Percentiles rank a stretch among this genome's conserved stretches.
phyloP scores from a whole-genome alignment of 1,284 basidiomycete species.

The Exobasidium rhododendri region DNA sequence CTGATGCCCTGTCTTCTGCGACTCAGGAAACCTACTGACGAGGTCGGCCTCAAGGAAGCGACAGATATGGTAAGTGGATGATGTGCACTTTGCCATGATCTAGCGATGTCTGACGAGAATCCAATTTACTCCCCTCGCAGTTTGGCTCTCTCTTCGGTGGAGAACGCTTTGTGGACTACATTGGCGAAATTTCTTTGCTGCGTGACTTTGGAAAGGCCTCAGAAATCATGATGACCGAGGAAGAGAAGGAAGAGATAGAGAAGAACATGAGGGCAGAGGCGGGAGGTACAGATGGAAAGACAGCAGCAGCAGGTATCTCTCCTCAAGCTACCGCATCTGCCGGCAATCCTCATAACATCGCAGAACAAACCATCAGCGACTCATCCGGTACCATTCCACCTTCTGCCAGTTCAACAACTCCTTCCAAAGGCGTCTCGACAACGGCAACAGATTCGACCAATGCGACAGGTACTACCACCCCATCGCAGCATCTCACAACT shows the following conservation, averaged over 20 bases:
- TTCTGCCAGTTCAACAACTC: slow-evolving; percentile 33
- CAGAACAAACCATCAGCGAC: slow-evolving; percentile 25
- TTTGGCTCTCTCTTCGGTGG: slow-evolving; percentile 55
- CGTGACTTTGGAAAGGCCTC: slow-evolving; percentile 55
- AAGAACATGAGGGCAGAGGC: slow-evolving; percentile 54
- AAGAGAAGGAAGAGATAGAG: slow-evolving; percentile 84
- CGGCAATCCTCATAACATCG: slow-evolving; percentile 16
- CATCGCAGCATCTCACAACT: slow-evolving; percentile 24
- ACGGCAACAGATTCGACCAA: slow-evolving; percentile 11
- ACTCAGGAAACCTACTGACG: slow-evolving; percentile 53
- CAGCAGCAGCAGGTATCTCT: slow-evolving; percentile 18
- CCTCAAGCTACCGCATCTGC: slow-evolving; percentile 14
- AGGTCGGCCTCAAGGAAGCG: slow-evolving; percentile 53
- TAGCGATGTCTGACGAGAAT: neutral
- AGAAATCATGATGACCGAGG: slow-evolving; percentile 66
- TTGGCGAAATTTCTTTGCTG: slow-evolving; percentile 54
- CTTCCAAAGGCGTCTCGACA: slow-evolving; percentile 11
- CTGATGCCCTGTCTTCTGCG: slow-evolving; percentile 3
- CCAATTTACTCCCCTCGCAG: neutral
- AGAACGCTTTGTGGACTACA: slow-evolving; percentile 52
- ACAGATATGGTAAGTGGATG: too few relatives aligned
- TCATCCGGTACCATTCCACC: slow-evolving; percentile 44
- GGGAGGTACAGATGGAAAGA: slow-evolving; percentile 6
- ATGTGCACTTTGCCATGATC: too few relatives aligned
- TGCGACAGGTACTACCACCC: slow-evolving; percentile 13